These are phyloP conservation scores for Podospora comata DNA, from an alignment of 495 filamentous ascomycete species.

Conservation along the genomic window DNA sequence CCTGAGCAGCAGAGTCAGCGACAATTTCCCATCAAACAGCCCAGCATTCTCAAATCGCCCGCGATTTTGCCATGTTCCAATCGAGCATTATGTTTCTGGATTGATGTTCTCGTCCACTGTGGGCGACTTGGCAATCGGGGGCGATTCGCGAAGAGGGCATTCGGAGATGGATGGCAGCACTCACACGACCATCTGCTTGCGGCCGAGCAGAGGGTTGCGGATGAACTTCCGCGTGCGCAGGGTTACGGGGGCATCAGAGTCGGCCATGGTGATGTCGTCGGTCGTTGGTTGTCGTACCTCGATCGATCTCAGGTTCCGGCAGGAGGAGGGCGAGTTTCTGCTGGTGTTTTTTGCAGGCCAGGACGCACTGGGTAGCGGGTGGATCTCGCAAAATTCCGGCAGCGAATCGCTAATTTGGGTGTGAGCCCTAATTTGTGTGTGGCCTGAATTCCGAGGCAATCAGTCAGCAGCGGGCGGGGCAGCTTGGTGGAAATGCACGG, in stretches of 20 bases:
- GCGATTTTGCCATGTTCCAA: background rate
- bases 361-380: conserved; percentile 22
- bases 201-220: conserved; percentile 94
- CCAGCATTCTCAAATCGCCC: conserved; percentile 1
- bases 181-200: conserved; percentile 99
- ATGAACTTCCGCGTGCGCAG: conserved; percentile 99
- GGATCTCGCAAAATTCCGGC: conserved; percentile 32
- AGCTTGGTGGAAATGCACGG: background rate
- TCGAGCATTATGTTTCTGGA: background rate
- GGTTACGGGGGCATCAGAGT: conserved; percentile 79
- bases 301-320: conserved; percentile 23
- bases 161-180: conserved; percentile 37
- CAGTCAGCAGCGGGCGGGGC: background rate
- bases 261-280: conserved; percentile 65
- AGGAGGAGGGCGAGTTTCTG: conserved; percentile 29
- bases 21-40: conserved; percentile 17
- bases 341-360: conserved; percentile 31
- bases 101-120: conserved; percentile 1
- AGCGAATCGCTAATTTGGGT: conserved; percentile 27
- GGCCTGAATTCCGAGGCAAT: conserved; percentile 22
- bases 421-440: conserved; percentile 32
- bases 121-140: conserved; percentile 10
- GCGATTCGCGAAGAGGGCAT: background rate
- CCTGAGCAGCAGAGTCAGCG: conserved; percentile 45
- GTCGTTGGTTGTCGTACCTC: conserved; percentile 30